phyloP scores from a whole-genome alignment of 768 basidiomycete genomes.

The Trametes cinnabarina region DNA sequence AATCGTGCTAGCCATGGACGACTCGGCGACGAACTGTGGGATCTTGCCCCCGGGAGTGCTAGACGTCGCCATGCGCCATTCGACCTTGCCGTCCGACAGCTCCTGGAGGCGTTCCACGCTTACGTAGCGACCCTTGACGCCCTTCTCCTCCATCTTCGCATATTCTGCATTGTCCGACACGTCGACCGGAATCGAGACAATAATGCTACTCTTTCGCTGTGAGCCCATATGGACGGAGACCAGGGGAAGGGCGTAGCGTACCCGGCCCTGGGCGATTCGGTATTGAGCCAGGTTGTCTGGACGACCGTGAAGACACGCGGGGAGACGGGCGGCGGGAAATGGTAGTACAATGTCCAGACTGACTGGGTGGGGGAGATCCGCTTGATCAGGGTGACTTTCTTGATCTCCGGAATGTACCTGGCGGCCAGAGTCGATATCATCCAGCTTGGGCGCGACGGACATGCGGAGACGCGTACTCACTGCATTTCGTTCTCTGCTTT shows the following conservation, averaged over 20 bases:
- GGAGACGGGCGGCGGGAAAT: conserved; percentile 65
- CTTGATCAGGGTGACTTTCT: conserved; percentile 61
- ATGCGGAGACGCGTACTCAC: conserved; percentile 37
- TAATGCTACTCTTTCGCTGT: conserved; percentile 22
- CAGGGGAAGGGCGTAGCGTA: conserved; percentile 33
- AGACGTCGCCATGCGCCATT: conserved; percentile 82
- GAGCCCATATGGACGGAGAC: background rate
- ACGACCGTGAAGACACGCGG: conserved; percentile 76
- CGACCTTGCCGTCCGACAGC: conserved; percentile 59
- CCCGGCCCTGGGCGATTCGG: conserved; percentile 55
- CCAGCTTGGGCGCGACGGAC: background rate
- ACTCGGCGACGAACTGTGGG: conserved; percentile 62
- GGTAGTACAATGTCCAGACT: conserved; percentile 75
- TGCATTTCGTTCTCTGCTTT: conserved; percentile 69
- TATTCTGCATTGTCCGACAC: conserved; percentile 56
- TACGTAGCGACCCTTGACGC: conserved; percentile 64
- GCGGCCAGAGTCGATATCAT: background rate
- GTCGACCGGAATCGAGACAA: conserved; percentile 69
- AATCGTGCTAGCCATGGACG: conserved; percentile 59
- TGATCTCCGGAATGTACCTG: conserved; percentile 66
- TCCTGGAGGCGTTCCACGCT: conserved; percentile 66
- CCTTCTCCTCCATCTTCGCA: conserved; percentile 59
- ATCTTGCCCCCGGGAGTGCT: conserved; percentile 70
- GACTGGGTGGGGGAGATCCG: conserved; percentile 59
- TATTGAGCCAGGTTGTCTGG: conserved; percentile 56